phyloP scores from a whole-genome alignment of 2,329 filamentous ascomycete genomes.

The Ciborinia camelliae region DNA sequence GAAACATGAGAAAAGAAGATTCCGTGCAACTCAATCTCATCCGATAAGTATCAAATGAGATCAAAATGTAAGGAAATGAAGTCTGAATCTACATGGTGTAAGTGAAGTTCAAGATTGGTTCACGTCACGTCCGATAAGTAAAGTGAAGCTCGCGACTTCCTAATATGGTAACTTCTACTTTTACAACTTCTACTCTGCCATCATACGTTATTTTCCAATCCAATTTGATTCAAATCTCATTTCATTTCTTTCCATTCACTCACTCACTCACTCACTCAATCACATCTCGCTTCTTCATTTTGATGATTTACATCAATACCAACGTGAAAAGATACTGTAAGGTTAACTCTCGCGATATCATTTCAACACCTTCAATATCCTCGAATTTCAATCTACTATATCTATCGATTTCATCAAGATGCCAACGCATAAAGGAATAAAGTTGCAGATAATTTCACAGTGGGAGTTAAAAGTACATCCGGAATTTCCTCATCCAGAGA shows the following conservation, averaged over 20 bases:
- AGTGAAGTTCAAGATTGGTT: neutral
- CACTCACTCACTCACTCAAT: neutral
- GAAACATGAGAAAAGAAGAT: neutral
- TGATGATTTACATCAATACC: neutral
- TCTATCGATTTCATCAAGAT: constrained; percentile 23
- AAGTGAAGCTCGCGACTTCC: constrained; percentile 7
- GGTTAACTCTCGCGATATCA: neutral
- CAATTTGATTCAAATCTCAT: neutral
- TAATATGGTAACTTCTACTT: neutral
- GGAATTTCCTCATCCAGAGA: constrained; percentile 55
- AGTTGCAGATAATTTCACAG: constrained; percentile 32
- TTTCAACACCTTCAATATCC: neutral
- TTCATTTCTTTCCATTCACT: neutral
- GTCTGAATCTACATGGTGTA: neutral
- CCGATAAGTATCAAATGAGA: neutral
- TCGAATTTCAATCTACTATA: neutral
- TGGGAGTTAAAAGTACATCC: constrained; percentile 41
- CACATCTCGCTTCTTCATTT: neutral
- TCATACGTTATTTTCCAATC: neutral
- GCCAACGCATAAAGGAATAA: constrained; percentile 33
- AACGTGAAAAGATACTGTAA: neutral
- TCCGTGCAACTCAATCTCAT: neutral
- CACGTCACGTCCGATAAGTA: neutral
- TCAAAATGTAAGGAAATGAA: neutral
- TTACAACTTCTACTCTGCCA: too few relatives aligned